A percentile compares a stretch with the other conserved stretches of the same genome.
Conservation (phyloP, 257 asterid species). For the Marsdenia floribunda region DNA sequence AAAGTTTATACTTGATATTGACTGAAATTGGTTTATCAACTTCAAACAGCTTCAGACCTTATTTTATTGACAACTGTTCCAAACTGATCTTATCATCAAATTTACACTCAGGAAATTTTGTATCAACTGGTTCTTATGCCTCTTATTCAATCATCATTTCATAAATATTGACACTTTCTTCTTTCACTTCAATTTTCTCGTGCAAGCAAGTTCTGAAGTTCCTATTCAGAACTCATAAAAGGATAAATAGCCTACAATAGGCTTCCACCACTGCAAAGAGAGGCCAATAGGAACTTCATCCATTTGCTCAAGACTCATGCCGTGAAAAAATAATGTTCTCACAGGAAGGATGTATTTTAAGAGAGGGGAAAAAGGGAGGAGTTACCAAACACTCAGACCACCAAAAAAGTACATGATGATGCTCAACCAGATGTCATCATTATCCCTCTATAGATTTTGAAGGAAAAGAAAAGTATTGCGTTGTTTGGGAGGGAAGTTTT, state of each 20-base stretch:
- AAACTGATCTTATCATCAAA: neutral
- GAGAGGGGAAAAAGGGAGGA: neutral
- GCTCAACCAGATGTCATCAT: neutral
- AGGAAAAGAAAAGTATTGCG: neutral
- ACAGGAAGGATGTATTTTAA: neutral
- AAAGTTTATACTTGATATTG: neutral
- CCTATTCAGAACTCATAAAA: neutral
- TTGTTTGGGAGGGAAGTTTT: constrained; percentile 5
- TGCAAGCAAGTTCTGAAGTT: neutral
- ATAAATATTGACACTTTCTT: neutral
- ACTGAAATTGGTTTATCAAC: neutral
- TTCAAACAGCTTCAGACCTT: neutral
- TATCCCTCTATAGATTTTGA: neutral
- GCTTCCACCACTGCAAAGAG: neutral
- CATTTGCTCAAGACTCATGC: neutral
- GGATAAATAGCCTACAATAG: neutral
- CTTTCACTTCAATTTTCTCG: neutral
- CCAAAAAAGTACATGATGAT: neutral
- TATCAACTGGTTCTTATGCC: neutral
- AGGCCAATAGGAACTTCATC: neutral
- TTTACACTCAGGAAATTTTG: neutral
- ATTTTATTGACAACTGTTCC: neutral
- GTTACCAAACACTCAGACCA: neutral
- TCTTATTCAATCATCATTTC: neutral
- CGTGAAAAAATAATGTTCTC: neutral